Base-by-base conservation (phyloP, 495 filamentous ascomycete genomes). In the Aspergillus nidulans region DNA sequence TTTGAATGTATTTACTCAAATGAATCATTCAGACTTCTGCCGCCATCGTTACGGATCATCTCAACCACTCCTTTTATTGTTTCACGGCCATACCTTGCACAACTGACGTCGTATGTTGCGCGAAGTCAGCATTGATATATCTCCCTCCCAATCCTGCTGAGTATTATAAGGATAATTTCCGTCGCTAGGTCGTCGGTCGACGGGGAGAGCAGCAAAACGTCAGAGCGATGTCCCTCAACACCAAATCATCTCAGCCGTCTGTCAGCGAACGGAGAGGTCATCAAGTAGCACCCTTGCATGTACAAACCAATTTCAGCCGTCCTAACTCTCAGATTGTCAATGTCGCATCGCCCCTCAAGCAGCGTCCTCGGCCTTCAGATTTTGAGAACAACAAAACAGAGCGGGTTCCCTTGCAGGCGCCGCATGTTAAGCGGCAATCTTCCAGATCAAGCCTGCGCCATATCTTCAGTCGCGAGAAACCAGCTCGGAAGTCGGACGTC, bases 271-370 rank as follows among this genome's bases (percentile, higher is more conserved):
- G 71, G 30, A 64, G 72, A 66, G 72, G 72, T 8, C 72, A 69
- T 41, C 64, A 45, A 21, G 55, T 76, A 4, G 57, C 71, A 6
- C 72, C 72, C 6, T 52, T 76, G 24, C 66, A 73, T 4, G 52
- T 76, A 26, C 66, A 73, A 52, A 76, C 72, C 46, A 74, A 71
- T 49, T 74, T 76, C 56, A 74, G 66, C 47, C 67, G 68, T 21
- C 71, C 69, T 25, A 61, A 58, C 10, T 56, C 66, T 24, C 61
- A 49, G 4, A 41, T 53, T 9, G 3, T 52, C 44, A 20, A 55
- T 46, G 41, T 56, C 28, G 49, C 57, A 43, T 36, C 63, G 3
- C 51, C 63, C 9, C 65, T 69, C 41, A 40, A 62, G 40, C 68
- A 72, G 40, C 74, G 74, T 23, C 72, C 65, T 42, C 70, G 73